These are phyloP conservation scores for Chlorella sp. DNA, from an alignment of 139 green algal genomes.

Conservation along the genomic window DNA sequence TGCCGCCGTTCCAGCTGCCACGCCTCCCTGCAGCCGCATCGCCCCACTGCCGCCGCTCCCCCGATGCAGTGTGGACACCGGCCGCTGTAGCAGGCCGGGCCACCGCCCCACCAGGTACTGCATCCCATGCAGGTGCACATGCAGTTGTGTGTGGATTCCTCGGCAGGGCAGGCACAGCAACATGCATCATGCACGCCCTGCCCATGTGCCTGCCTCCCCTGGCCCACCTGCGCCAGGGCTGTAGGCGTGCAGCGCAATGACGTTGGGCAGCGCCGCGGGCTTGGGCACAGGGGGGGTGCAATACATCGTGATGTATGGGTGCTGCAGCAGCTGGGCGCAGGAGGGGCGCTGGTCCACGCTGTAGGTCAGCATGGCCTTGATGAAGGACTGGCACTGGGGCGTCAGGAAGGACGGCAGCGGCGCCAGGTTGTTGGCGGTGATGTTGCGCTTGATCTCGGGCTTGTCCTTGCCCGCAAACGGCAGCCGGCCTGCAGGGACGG, in stretches of 20 bases:
- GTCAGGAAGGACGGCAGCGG: slow-evolving; percentile 51
- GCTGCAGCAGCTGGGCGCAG: slow-evolving; percentile 69
- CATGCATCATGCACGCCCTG: not conserved
- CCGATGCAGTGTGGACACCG: too few species aligned
- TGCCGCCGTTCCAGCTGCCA: too few species aligned
- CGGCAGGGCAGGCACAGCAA: not conserved
- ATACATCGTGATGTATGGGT: slow-evolving; percentile 71
- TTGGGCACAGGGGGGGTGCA: not conserved
- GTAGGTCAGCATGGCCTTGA: slow-evolving; percentile 73
- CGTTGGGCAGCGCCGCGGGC: not conserved
- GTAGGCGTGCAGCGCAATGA: slow-evolving; percentile 30
- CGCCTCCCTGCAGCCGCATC: too few species aligned
- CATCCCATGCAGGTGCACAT: not conserved
- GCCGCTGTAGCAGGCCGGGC: too few species aligned
- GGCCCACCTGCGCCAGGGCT: slow-evolving; percentile 21
- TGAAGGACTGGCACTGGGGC: slow-evolving; percentile 55
- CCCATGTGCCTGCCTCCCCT: not conserved
- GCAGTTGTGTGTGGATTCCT: not conserved
- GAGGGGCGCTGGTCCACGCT: slow-evolving; percentile 62
- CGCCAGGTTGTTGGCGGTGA: slow-evolving; percentile 58
- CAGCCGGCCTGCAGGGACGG: slow-evolving; percentile 47
- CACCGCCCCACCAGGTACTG: too few species aligned
- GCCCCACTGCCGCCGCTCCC: too few species aligned
- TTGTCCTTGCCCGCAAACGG: slow-evolving; percentile 74
- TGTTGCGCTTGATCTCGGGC: slow-evolving; percentile 64